Conservation (phyloP, 371 early-diverging fungal species). For the Mortierella sp. region DNA sequence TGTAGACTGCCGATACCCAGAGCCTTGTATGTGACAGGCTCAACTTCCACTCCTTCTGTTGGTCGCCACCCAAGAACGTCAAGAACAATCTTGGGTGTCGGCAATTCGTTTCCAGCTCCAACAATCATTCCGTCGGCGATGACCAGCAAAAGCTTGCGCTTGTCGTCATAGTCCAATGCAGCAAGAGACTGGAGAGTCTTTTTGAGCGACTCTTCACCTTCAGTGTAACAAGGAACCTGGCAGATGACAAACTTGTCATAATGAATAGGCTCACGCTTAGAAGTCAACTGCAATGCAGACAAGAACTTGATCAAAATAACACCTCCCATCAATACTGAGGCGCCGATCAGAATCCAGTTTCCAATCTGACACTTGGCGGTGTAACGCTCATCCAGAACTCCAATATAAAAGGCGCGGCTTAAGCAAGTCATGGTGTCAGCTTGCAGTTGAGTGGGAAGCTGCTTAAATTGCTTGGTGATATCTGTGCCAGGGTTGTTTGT, state of each 20-base stretch:
- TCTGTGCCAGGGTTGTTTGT: slow-evolving; percentile 73
- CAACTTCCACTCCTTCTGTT: slow-evolving; percentile 75
- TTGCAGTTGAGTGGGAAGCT: slow-evolving; percentile 34
- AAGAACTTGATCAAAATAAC: slow-evolving; percentile 94
- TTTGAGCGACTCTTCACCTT: slow-evolving; percentile 94
- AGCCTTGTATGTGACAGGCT: slow-evolving; percentile 92
- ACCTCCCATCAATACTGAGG: slow-evolving; percentile 83
- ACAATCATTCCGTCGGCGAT: slow-evolving; percentile 94
- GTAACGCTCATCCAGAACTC: slow-evolving; percentile 87
- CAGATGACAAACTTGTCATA: slow-evolving; percentile 93
- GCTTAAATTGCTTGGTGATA: slow-evolving; percentile 70
- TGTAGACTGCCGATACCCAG: slow-evolving; percentile 91
- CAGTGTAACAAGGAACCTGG: slow-evolving; percentile 97
- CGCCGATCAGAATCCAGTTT: slow-evolving; percentile 84
- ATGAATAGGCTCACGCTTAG: slow-evolving; percentile 82
- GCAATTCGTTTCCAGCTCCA: slow-evolving; percentile 95
- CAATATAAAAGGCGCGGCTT: slow-evolving; percentile 88
- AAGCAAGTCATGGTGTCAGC: slow-evolving; percentile 70
- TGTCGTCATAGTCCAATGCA: slow-evolving; percentile 91
- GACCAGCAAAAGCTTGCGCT: slow-evolving; percentile 94
- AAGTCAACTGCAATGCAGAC: slow-evolving; percentile 90
- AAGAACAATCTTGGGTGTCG: slow-evolving; percentile 97
- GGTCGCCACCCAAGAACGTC: slow-evolving; percentile 93
- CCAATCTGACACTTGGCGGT: slow-evolving; percentile 88
- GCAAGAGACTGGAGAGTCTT: slow-evolving; percentile 96